A percentile compares a stretch with the other conserved stretches of the same genome.
These are phyloP conservation scores for Trichoderma erinaceum DNA, from an alignment of 495 filamentous ascomycete species.

Conservation along the genomic window DNA sequence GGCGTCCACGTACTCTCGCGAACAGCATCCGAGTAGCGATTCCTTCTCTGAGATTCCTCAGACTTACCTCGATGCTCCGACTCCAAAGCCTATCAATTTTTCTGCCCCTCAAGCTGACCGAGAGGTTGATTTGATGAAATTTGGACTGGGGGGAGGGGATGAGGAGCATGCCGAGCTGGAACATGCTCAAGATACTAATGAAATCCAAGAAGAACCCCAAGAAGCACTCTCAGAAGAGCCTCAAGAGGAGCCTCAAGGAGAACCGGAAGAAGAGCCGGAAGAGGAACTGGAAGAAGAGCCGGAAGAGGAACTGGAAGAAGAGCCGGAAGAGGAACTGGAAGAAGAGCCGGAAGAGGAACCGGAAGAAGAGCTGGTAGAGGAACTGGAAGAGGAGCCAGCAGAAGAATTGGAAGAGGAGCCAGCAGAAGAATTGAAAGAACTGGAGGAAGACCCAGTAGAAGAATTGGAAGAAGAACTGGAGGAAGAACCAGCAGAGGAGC, in stretches of 20 bases:
- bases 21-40: slow-evolving; percentile 32
- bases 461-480: not conserved
- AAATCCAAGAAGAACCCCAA: not conserved
- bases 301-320: too few relatives aligned
- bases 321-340: too few relatives aligned
- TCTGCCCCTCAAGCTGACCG: not conserved
- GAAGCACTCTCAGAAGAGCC: not conserved
- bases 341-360: not conserved
- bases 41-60: slow-evolving; percentile 48
- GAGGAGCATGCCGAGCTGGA: slow-evolving; percentile 14
- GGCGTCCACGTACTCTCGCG: not conserved
- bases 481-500: not conserved
- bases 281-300: not conserved
- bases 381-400: not conserved
- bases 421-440: not conserved
- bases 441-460: not conserved
- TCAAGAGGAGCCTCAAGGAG: not conserved
- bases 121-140: not conserved
- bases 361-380: not conserved
- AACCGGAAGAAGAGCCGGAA: not conserved
- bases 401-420: not conserved
- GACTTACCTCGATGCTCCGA: slow-evolving; percentile 41
- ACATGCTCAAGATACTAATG: not conserved
- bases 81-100: slow-evolving; percentile 30
- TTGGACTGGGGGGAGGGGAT: slow-evolving; percentile 15